Evolutionary conservation across 2,329 filamentous ascomycete species (phyloP).

Genomic region (Fusarium udum): DNA sequence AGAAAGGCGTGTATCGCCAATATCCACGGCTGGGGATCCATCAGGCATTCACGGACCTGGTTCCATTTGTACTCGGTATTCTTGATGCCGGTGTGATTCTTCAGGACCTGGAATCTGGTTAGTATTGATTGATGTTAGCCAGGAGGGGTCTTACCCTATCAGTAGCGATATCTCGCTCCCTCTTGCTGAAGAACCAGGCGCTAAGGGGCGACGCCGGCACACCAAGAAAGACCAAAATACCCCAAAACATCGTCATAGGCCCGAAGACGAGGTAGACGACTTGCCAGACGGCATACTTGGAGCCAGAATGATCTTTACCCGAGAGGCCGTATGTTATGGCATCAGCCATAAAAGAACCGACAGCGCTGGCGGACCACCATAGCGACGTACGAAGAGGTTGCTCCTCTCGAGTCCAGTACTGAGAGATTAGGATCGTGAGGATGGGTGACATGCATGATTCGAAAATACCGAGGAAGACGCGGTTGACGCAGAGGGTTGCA

Average conservation of each 20-base stretch:
- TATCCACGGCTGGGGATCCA: background rate
- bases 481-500: background rate
- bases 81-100: background rate
- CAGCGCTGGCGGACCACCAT: background rate
- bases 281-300: background rate
- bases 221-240: background rate
- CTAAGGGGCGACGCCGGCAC: rapidly evolving
- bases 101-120: background rate
- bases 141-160: background rate
- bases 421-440: background rate
- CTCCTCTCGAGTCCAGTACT: background rate
- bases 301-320: background rate
- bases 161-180: rapidly evolving
- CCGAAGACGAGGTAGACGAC: background rate
- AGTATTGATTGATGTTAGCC: too few species aligned
- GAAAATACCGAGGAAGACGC: background rate
- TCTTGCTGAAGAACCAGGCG: background rate
- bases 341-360: background rate
- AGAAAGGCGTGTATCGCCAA: background rate
- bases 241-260: background rate
- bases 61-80: background rate
- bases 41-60: background rate
- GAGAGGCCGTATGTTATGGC: background rate
- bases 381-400: background rate
- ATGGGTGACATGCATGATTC: background rate